A percentile compares a stretch with the other conserved stretches of the same genome.
phyloP scores from a whole-genome alignment of 139 green algal genomes.

The Tetraselmis chui region DNA sequence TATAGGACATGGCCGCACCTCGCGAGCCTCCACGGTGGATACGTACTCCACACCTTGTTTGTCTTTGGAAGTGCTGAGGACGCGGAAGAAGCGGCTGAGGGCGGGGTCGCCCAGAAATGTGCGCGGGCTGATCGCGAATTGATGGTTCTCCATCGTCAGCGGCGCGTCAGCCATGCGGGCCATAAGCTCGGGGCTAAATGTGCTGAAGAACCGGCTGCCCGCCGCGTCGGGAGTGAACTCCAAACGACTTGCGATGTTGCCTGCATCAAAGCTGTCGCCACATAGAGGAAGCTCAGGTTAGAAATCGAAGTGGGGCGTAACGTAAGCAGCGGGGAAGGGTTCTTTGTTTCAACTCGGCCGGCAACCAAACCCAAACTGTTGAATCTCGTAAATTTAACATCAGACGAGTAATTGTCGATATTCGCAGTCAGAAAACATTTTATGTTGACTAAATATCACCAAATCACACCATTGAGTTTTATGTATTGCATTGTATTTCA shows the following conservation, averaged over 20 bases:
- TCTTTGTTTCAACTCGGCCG: too few species aligned
- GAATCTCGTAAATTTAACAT: too few species aligned
- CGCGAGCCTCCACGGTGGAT: not conserved
- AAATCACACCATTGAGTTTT: too few species aligned
- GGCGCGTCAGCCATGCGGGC: not conserved
- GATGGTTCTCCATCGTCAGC: not conserved
- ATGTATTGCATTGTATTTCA: too few species aligned
- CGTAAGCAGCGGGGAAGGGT: too few species aligned
- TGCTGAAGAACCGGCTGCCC: not conserved
- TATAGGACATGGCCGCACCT: not conserved
- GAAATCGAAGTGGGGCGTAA: too few species aligned
- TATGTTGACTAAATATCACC: too few species aligned
- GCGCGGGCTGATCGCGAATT: not conserved
- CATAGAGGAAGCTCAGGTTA: too few species aligned
- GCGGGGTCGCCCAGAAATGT: not conserved
- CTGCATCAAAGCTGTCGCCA: not conserved
- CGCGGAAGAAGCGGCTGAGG: not conserved
- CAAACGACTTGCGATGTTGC: not conserved
- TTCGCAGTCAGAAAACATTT: too few species aligned
- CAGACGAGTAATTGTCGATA: too few species aligned
- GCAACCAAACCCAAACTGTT: too few species aligned
- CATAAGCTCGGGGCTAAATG: not conserved
- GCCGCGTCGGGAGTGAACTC: not conserved
- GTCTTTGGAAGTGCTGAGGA: not conserved
- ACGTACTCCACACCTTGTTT: slow-evolving; percentile 2